A percentile compares a stretch with the other conserved stretches of the same genome.
Evolutionary conservation across 306 rosid genomes (phyloP).

Genomic region (Cyclanthera cordifolia): DNA sequence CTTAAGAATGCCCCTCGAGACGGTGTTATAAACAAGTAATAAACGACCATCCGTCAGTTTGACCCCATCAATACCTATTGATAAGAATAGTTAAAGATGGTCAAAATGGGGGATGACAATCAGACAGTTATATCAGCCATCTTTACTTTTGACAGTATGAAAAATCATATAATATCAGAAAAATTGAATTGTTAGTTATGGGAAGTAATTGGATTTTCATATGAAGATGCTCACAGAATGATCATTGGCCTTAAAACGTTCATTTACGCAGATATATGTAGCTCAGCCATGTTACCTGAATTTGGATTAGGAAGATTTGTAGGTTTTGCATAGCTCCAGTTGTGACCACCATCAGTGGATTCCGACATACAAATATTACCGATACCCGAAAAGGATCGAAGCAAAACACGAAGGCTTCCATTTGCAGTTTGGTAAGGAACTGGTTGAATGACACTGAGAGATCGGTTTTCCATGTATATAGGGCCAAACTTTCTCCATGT

Average conservation of each 20-base stretch:
- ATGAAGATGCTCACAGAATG: neutral
- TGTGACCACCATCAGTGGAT: conserved; percentile 64
- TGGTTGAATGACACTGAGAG: conserved; percentile 85
- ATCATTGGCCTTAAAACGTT: neutral
- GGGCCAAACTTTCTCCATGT: conserved; percentile 88
- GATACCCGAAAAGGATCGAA: conserved; percentile 59
- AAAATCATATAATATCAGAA: neutral
- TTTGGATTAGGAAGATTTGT: conserved; percentile 88
- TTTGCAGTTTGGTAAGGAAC: conserved; percentile 67
- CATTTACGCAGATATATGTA: neutral
- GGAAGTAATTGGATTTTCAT: neutral
- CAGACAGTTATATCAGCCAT: neutral
- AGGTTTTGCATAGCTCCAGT: conserved; percentile 62
- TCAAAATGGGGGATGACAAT: neutral
- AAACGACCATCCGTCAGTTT: conserved; percentile 70
- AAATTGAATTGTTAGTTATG: neutral
- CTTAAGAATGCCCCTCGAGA: conserved; percentile 64
- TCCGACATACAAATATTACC: conserved; percentile 64
- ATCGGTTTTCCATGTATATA: conserved; percentile 48
- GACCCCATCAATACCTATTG: conserved; percentile 75
- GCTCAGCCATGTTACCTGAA: conserved; percentile 45
- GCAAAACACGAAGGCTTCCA: conserved; percentile 61
- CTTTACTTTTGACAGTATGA: neutral
- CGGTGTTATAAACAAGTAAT: conserved; percentile 61
- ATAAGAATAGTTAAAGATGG: conserved; percentile 4